These are phyloP conservation scores for Turnera subulata DNA, from an alignment of 345 rosid species.

Conservation along the genomic window DNA sequence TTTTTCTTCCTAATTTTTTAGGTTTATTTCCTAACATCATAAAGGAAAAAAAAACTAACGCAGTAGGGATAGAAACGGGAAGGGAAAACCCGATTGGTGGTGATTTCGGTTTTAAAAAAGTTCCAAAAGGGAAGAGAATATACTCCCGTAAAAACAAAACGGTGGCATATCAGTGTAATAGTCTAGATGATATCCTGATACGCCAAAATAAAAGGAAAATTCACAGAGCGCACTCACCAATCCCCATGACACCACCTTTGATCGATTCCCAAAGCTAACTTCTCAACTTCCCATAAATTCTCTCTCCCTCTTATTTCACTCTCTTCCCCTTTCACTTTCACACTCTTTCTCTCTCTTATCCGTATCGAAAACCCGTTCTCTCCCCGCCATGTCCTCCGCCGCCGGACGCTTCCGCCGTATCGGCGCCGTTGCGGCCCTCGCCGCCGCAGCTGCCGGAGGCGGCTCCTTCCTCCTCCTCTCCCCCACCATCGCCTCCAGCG, in stretches of 20 bases:
- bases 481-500: conserved; percentile 41
- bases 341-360: conserved; percentile 4
- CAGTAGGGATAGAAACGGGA: too few species aligned
- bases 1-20: too few species aligned
- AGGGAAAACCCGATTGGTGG: too few species aligned
- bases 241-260: background rate
- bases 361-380: background rate
- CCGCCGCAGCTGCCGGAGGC: conserved; percentile 31
- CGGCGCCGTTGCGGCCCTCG: conserved; percentile 24
- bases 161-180: background rate
- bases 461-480: conserved; percentile 29
- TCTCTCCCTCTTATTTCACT: background rate
- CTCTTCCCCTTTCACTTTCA: background rate
- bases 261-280: conserved; percentile 31
- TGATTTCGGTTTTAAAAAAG: too few species aligned
- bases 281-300: conserved; percentile 13
- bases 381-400: conserved; percentile 43
- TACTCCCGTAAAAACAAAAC: too few species aligned
- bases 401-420: conserved; percentile 55
- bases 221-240: conserved; percentile 8
- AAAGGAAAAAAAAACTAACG: too few species aligned
- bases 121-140: too few species aligned
- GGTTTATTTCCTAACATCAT: too few species aligned
- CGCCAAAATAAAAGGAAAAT: background rate
- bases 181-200: too few species aligned